Percentiles rank a stretch among this genome's conserved stretches.
phyloP scores from a whole-genome alignment of 495 filamentous ascomycete genomes.

The Aspergillus bridgeri region DNA sequence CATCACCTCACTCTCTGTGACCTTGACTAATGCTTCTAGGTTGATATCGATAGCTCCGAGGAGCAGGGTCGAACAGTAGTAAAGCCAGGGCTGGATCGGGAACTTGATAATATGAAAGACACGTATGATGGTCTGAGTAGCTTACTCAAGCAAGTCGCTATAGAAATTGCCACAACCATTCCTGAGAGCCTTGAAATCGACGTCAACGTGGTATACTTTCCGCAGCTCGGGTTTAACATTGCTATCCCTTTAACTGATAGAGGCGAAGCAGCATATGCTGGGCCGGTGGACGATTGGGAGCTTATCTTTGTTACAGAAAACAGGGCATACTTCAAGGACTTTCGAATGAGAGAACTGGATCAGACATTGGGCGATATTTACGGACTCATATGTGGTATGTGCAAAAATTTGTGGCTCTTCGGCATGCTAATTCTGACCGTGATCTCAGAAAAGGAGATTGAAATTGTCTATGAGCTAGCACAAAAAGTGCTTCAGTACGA shows the following conservation, averaged over 20 bases:
- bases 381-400: constrained; percentile 72
- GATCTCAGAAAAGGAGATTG: constrained; percentile 72
- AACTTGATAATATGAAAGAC: constrained; percentile 74
- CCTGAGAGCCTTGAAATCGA: constrained; percentile 59
- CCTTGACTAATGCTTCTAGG: constrained; percentile 32
- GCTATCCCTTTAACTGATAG: constrained; percentile 62
- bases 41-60: constrained; percentile 79
- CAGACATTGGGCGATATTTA: constrained; percentile 80
- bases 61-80: constrained; percentile 73
- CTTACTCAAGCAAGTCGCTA: constrained; percentile 65
- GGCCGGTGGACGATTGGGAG: constrained; percentile 65
- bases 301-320: constrained; percentile 71
- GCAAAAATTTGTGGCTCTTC: neutral
- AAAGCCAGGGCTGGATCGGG: constrained; percentile 64
- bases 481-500: constrained; percentile 70
- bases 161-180: constrained; percentile 55
- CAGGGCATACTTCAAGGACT: constrained; percentile 83
- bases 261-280: constrained; percentile 63
- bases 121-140: constrained; percentile 73
- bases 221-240: constrained; percentile 86
- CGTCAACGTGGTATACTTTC: constrained; percentile 82
- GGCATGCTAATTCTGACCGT: neutral
- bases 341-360: constrained; percentile 80
- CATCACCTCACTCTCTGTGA: neutral
- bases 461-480: constrained; percentile 77